Evolutionary conservation across 2,329 filamentous ascomycete genomes (phyloP), one percentile per base, ranked within the genome.

Genomic region (Talaromyces sp.): DNA sequence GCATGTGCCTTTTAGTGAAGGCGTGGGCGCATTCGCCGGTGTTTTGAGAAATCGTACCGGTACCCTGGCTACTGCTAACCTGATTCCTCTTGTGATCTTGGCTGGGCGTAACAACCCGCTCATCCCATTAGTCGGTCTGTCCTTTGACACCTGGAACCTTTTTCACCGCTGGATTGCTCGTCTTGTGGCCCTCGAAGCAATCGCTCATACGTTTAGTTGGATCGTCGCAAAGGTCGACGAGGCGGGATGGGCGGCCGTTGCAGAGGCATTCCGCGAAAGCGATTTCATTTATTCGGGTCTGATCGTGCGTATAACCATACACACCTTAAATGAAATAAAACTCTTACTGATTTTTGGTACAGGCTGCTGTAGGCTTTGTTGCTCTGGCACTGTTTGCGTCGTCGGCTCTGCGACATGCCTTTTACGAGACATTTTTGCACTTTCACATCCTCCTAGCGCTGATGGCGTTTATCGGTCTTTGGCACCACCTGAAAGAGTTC

Each of bases 391-490:
- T 96, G 56, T 79, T 88, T 29, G 88, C 91, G 10, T 79, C 89
- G 58, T 93, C 91, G 2, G 88, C 92, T 0, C 71, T 99, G 56
- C 88, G 94, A 63, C 93, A 97, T 74, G 92, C 92, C 43, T 97
- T 96, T 73, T 99, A 99, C 78, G 94, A 99, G 78, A 95, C 91
- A 0, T 99, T 99, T 78, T 83, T 97, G 67, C 91, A 90, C 71
- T 76, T 88, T 31, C 94, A 97, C 77, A 92, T 96, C 66, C 74
- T 90, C 41, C 78, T 96, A 56, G 91, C 88, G 43, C 74, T 88
- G 38, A 70, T 90, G 58, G 79, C 81, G 54, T 83, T 97, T 56
- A 80, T 84, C 60, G 88, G 87, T 68, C 86, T 92, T 9, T 94
- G 88, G 83, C 79, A 92, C 41, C 94, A 97, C 78, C 86, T 89